Conservation (phyloP, 768 basidiomycete genomes). For the Rhizopogon vinicolor region DNA sequence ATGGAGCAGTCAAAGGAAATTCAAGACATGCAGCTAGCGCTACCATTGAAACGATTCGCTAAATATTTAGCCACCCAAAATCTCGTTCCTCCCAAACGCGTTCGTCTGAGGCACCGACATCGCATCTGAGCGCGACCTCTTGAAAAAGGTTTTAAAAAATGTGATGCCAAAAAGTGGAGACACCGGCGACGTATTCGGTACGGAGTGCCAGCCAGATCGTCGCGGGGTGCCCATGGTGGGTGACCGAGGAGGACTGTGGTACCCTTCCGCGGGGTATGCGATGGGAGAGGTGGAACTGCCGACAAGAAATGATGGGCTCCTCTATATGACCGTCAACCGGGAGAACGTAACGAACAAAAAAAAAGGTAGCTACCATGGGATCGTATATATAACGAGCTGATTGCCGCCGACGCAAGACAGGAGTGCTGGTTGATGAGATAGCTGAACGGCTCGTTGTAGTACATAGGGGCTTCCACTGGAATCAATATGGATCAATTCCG, state of each 20-base stretch:
- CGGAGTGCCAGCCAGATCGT: slow-evolving; percentile 13
- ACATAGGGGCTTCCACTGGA: not conserved
- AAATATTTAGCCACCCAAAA: slow-evolving; percentile 27
- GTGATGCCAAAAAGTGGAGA: slow-evolving; percentile 13
- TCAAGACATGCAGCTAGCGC: not conserved
- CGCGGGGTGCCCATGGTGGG: not conserved
- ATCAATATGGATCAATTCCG: not conserved
- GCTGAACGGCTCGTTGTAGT: not conserved
- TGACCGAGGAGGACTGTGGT: slow-evolving; percentile 19
- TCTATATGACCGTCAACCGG: slow-evolving; percentile 7
- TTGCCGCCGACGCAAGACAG: not conserved
- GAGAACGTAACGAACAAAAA: not conserved
- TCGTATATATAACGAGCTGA: slow-evolving; percentile 24
- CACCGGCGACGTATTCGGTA: slow-evolving; percentile 10
- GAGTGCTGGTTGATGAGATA: not conserved
- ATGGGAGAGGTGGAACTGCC: slow-evolving; percentile 27
- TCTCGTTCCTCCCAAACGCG: slow-evolving; percentile 19
- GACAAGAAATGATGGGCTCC: slow-evolving; percentile 26
- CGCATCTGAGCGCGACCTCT: slow-evolving; percentile 23
- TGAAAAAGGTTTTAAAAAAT: slow-evolving; percentile 22
- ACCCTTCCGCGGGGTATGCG: slow-evolving; percentile 25
- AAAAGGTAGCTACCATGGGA: slow-evolving; percentile 13
- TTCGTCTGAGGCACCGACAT: slow-evolving; percentile 8
- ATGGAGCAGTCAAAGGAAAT: not conserved
- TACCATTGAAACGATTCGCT: slow-evolving; percentile 4